Evolutionary conservation across 345 rosid species (phyloP).

Genomic region (Orychophragmus violaceus): DNA sequence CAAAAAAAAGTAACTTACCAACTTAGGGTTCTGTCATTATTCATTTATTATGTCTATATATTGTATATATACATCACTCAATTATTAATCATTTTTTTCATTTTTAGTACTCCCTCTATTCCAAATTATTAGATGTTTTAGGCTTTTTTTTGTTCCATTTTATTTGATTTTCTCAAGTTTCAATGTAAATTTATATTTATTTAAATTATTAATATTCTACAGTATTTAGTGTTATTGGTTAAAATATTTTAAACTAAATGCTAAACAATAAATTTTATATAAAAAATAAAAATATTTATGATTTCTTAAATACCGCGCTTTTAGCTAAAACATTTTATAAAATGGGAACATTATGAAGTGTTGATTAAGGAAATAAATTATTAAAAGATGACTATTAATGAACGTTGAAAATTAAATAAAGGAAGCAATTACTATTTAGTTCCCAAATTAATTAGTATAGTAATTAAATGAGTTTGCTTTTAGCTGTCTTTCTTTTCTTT

Average conservation of each 20-base stretch:
- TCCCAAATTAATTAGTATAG: not conserved
- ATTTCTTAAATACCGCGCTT: no score
- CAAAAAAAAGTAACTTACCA: constrained; percentile 2
- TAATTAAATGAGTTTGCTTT: not conserved
- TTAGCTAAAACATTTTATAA: no score
- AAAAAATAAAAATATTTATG: no score
- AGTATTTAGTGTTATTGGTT: no score
- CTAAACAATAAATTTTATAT: no score
- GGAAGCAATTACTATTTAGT: not conserved
- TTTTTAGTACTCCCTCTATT: not conserved
- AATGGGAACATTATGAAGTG: not conserved
- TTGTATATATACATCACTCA: not conserved
- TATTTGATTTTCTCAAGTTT: no score
- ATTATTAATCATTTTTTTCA: not conserved
- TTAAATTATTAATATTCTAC: no score
- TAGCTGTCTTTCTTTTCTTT: constrained; percentile 22
- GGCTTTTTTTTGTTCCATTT: no score
- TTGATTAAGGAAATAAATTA: not conserved
- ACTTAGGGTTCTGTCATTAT: not conserved
- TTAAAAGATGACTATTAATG: not conserved
- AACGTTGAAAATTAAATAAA: not conserved
- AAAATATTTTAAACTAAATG: no score
- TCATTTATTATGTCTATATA: not conserved
- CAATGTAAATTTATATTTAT: no score
- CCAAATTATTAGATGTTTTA: no score